phyloP scores from a whole-genome alignment of 1,284 basidiomycete genomes.

The Fistulinella staudtii region DNA sequence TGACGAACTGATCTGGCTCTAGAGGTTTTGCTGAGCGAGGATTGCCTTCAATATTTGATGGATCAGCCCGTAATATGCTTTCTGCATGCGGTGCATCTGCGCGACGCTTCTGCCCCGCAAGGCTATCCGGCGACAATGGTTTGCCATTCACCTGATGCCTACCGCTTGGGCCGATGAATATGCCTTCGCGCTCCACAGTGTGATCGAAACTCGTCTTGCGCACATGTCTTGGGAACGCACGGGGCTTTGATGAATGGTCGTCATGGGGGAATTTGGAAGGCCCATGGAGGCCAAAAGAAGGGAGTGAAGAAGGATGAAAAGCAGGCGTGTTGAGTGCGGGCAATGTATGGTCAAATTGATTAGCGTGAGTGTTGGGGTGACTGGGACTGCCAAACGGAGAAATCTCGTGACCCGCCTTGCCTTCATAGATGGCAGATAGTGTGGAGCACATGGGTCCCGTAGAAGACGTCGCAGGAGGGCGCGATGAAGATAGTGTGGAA shows the following conservation, averaged over 20 bases:
- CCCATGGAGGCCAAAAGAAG: slow-evolving; percentile 59
- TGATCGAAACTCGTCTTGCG: slow-evolving; percentile 93
- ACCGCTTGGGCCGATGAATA: slow-evolving; percentile 54
- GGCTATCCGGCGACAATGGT: slow-evolving; percentile 58
- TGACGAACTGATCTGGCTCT: slow-evolving; percentile 37
- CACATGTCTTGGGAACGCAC: slow-evolving; percentile 74
- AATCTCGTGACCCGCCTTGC: slow-evolving; percentile 36
- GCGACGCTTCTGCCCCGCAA: slow-evolving; percentile 66
- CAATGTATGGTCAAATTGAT: slow-evolving; percentile 38
- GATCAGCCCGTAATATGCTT: slow-evolving; percentile 72
- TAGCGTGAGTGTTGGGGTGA: slow-evolving; percentile 37
- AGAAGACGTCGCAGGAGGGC: slow-evolving; percentile 45
- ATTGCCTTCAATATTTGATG: slow-evolving; percentile 51
- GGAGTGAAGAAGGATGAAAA: slow-evolving; percentile 65
- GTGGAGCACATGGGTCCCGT: slow-evolving; percentile 36
- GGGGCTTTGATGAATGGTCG: slow-evolving; percentile 40
- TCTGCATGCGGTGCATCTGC: slow-evolving; percentile 73
- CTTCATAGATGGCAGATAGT: slow-evolving; percentile 57
- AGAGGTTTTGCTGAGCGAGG: slow-evolving; percentile 22
- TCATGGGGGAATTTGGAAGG: slow-evolving; percentile 42
- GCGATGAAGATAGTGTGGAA: slow-evolving; percentile 45
- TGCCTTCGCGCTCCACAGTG: slow-evolving; percentile 68
- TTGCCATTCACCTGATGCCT: slow-evolving; percentile 78
- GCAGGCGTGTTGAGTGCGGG: slow-evolving; percentile 48
- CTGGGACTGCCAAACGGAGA: slow-evolving; percentile 29